Conservation (phyloP, 495 filamentous ascomycete genomes). For the Penicillium argentinense region DNA sequence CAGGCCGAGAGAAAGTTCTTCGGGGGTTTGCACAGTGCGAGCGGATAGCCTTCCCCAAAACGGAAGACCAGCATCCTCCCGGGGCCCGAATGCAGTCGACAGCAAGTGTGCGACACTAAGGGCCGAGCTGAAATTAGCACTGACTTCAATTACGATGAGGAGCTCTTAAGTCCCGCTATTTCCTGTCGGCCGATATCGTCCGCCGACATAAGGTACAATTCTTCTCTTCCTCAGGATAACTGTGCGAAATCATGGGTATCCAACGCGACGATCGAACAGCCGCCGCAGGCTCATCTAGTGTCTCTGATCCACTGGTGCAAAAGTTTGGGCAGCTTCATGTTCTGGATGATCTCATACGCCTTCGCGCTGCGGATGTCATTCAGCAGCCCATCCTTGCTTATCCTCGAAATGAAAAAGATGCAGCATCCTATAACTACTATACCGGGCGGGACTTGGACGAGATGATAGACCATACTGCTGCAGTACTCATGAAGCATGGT, state of each 20-base stretch:
- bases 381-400: constrained; percentile 55
- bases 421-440: constrained; percentile 49
- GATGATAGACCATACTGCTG: constrained; percentile 50
- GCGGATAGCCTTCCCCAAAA: constrained; percentile 4
- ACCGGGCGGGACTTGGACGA: constrained; percentile 53
- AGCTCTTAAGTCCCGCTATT: background rate
- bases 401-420: constrained; percentile 36
- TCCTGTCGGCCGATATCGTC: background rate
- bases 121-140: background rate
- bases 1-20: too few species aligned
- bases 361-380: constrained; percentile 47
- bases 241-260: constrained; percentile 26
- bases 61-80: constrained; percentile 10
- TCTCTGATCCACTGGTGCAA: constrained; percentile 21
- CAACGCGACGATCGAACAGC: constrained; percentile 19
- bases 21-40: background rate
- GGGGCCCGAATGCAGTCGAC: constrained; percentile 21
- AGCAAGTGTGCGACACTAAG: background rate
- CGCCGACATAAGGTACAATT: background rate
- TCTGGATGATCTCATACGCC: constrained; percentile 50
- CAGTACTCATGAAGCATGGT: constrained; percentile 38
- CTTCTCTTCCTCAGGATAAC: background rate
- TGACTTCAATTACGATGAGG: too few species aligned
- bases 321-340: constrained; percentile 38
- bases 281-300: constrained; percentile 8